phyloP scores from a whole-genome alignment of 1,139 yeast genomes.

The Geotrichum candidum region DNA sequence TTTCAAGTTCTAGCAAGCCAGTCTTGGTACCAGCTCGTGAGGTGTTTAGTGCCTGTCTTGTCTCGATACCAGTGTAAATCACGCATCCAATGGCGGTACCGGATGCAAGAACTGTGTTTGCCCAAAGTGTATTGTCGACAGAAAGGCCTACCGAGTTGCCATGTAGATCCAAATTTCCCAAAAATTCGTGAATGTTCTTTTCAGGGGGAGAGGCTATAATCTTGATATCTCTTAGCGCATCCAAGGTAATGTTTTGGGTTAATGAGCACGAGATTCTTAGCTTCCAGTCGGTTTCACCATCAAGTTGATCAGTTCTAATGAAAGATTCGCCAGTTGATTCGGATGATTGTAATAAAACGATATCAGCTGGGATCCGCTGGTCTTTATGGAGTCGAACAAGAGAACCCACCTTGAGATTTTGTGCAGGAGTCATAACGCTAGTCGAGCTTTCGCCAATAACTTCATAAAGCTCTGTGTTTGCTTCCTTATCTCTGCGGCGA shows the following conservation, averaged over 20 bases:
- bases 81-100: slow-evolving; percentile 87
- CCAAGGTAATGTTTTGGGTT: slow-evolving; percentile 56
- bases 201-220: slow-evolving; percentile 72
- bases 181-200: slow-evolving; percentile 73
- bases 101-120: slow-evolving; percentile 92
- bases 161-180: slow-evolving; percentile 62
- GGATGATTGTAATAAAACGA: slow-evolving; percentile 76
- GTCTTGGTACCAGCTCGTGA: slow-evolving; percentile 85
- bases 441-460: slow-evolving; percentile 40
- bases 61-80: slow-evolving; percentile 84
- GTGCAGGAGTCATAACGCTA: slow-evolving; percentile 45
- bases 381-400: slow-evolving; percentile 73
- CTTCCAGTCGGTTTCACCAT: slow-evolving; percentile 99
- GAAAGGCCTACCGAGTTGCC: slow-evolving; percentile 60
- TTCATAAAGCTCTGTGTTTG: slow-evolving; percentile 76
- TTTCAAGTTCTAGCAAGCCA: slow-evolving; percentile 84
- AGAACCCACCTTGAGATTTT: slow-evolving; percentile 78
- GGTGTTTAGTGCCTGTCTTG: slow-evolving; percentile 92
- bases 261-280: slow-evolving; percentile 67
- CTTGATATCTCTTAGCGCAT: slow-evolving; percentile 44
- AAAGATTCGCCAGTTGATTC: slow-evolving; percentile 82
- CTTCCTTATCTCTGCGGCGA: slow-evolving; percentile 82
- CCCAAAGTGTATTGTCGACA: slow-evolving; percentile 95
- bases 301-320: slow-evolving; percentile 93
- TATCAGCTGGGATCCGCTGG: slow-evolving; percentile 86